A percentile compares a stretch with the other conserved stretches of the same genome.
These are phyloP conservation scores for Cydonia oblonga DNA, from an alignment of 331 rosid genomes.

Conservation along the genomic window DNA sequence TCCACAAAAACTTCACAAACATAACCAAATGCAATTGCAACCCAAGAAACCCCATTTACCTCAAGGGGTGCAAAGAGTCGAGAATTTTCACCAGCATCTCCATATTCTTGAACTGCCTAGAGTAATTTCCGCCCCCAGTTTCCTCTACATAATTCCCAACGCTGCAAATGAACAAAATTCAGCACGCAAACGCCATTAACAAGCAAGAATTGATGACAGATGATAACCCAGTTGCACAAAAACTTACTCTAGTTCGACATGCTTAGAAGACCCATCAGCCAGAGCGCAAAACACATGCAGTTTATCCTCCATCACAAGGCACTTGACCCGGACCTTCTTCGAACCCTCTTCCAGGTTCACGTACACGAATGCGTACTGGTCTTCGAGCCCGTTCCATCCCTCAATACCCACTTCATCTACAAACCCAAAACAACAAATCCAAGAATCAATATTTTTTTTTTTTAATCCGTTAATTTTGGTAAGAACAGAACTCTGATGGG, in stretches of 20 bases:
- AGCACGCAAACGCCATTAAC: background rate
- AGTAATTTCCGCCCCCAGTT: constrained; percentile 44
- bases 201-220: background rate
- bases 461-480: background rate
- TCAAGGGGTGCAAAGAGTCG: constrained; percentile 14
- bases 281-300: constrained; percentile 46
- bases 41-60: constrained; percentile 22
- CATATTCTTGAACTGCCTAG: constrained; percentile 55
- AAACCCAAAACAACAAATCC: background rate
- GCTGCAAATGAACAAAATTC: constrained; percentile 20
- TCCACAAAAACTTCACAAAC: background rate
- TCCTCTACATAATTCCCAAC: constrained; percentile 51
- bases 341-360: constrained; percentile 35
- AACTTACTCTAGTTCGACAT: constrained; percentile 50
- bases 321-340: constrained; percentile 65
- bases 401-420: constrained; percentile 63
- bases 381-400: constrained; percentile 64
- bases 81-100: constrained; percentile 46
- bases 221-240: background rate
- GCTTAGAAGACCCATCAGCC: constrained; percentile 40
- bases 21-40: background rate
- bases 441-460: background rate
- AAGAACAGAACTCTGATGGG: background rate
- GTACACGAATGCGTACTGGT: constrained; percentile 74
- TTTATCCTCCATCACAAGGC: constrained; percentile 54